Evolutionary conservation across 805 yeast genomes (phyloP).

Genomic region (Tetrapisispora nanseiensis): DNA sequence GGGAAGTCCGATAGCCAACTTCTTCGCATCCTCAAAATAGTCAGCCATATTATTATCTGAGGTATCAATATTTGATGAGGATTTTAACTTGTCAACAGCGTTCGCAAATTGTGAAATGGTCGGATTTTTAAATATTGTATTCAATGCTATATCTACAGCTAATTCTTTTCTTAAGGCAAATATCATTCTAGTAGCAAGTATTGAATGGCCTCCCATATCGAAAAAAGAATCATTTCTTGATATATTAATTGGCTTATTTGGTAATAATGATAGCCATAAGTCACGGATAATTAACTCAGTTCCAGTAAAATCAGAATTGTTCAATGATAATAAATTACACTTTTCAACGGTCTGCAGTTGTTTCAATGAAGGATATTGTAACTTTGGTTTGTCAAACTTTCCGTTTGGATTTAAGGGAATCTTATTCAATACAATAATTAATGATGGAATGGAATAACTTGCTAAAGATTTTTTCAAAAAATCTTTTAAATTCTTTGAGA

Average conservation of each 20-base stretch:
- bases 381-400: conserved; percentile 92
- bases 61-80: conserved; percentile 27
- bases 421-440: conserved; percentile 76
- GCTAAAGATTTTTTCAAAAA: conserved; percentile 84
- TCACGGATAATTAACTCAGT: conserved; percentile 64
- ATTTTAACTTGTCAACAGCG: conserved; percentile 51
- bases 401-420: conserved; percentile 97
- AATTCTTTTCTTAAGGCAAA: conserved; percentile 77
- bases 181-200: conserved; percentile 93
- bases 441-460: conserved; percentile 84
- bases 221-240: conserved; percentile 82
- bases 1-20: conserved; percentile 35
- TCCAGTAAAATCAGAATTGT: conserved; percentile 47
- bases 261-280: conserved; percentile 78
- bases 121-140: conserved; percentile 82
- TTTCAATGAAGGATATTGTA: conserved; percentile 88
- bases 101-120: conserved; percentile 70
- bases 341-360: conserved; percentile 71
- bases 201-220: conserved; percentile 97
- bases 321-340: conserved; percentile 34
- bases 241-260: conserved; percentile 71
- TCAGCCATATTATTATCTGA: conserved; percentile 25
- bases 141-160: conserved; percentile 76
- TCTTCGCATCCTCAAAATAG: conserved; percentile 69
- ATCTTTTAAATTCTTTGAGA: conserved; percentile 73